A percentile compares a stretch with the other conserved stretches of the same genome.
phyloP scores from a whole-genome alignment of 352 stramenopile species.

The Globisporangium acanthophoron region DNA sequence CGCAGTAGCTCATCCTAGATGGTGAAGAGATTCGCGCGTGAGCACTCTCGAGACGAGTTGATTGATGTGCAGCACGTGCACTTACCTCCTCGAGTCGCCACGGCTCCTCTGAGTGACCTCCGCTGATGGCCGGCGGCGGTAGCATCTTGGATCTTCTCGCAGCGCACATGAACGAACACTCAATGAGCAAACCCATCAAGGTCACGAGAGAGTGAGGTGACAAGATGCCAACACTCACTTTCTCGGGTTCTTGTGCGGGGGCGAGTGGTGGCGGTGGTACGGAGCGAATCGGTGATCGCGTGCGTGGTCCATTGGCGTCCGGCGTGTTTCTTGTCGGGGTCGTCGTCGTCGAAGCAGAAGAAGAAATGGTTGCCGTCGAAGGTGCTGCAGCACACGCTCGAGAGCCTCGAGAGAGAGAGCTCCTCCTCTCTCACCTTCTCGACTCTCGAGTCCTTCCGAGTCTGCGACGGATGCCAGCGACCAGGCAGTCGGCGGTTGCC shows the following conservation, averaged over 20 bases:
- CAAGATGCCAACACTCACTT: constrained; percentile 5
- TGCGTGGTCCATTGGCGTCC: constrained; percentile 6
- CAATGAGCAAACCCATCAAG: constrained; percentile 2
- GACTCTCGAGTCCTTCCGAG: not conserved
- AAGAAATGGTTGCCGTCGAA: constrained; percentile 1
- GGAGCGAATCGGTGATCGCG: constrained; percentile 9
- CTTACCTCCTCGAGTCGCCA: not conserved
- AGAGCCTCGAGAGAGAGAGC: not conserved
- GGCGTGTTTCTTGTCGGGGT: constrained; percentile 2
- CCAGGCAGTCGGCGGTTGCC: constrained; percentile 1
- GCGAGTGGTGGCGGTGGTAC: constrained; percentile 5
- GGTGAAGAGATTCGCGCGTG: not conserved
- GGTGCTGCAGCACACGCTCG: not conserved
- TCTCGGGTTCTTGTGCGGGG: not conserved
- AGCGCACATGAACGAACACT: not conserved
- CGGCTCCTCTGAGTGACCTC: not conserved
- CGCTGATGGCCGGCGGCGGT: not conserved
- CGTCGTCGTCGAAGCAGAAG: constrained; percentile 15
- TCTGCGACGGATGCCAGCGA: constrained; percentile 3
- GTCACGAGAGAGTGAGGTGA: not conserved
- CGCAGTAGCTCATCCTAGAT: constrained; percentile 64
- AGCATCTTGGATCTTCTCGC: not conserved
- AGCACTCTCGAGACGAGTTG: not conserved
- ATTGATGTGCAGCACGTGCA: not conserved
- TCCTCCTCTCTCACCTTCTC: not conserved